phyloP scores from a whole-genome alignment of 805 yeast genomes.

The Candida palmyrensis region DNA sequence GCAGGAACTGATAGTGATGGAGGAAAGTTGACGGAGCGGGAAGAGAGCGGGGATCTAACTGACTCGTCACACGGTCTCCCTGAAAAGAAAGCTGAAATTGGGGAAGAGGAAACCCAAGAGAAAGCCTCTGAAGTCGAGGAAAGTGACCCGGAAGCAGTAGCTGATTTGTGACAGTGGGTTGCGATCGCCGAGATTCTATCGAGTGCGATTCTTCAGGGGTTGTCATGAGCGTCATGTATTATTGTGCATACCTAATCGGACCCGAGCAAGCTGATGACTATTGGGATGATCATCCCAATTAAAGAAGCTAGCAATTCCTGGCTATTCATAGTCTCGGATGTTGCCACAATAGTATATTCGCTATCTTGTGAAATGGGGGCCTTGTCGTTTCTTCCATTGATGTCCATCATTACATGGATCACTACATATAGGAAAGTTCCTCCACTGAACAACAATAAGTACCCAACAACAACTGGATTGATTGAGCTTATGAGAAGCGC shows the following conservation, averaged over 20 bases:
- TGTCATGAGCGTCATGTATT: too few relatives aligned
- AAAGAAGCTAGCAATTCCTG: slow-evolving; percentile 11
- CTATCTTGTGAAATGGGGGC: slow-evolving; percentile 6
- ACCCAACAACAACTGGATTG: slow-evolving; percentile 38
- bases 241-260: too few relatives aligned
- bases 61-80: too few relatives aligned
- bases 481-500: slow-evolving; percentile 25
- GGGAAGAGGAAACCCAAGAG: not conserved
- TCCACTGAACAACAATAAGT: slow-evolving; percentile 58
- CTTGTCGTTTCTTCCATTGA: slow-evolving; percentile 1
- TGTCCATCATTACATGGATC: slow-evolving; percentile 51
- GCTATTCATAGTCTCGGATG: slow-evolving; percentile 2
- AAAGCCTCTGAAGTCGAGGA: slow-evolving; percentile 8
- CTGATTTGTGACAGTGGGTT: too few relatives aligned
- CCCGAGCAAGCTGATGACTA: slow-evolving; percentile 17
- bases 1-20: slow-evolving; percentile 5
- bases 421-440: slow-evolving; percentile 75
- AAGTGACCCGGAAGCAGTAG: too few relatives aligned
- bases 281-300: slow-evolving; percentile 23
- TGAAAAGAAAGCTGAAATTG: not conserved
- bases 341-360: slow-evolving; percentile 4
- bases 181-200: too few relatives aligned
- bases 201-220: too few relatives aligned
- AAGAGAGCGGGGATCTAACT: too few relatives aligned
- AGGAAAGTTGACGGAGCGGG: not conserved